These are phyloP conservation scores for Ramaria sp. DNA, from an alignment of 768 basidiomycete species.

Conservation along the genomic window DNA sequence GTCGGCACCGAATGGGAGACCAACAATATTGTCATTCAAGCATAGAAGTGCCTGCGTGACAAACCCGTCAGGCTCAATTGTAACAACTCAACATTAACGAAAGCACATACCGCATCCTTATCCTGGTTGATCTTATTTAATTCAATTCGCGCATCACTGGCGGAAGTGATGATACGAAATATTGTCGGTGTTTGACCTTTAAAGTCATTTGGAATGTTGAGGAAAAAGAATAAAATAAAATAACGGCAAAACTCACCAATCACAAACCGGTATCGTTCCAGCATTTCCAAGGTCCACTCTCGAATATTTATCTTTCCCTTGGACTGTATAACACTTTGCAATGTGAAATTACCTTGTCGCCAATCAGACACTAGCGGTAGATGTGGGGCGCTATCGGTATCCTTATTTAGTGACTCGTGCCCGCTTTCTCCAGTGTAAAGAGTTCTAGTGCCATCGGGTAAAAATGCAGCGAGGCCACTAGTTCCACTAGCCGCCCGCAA, in stretches of 20 bases:
- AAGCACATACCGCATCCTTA: not conserved
- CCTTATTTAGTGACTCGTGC: not conserved
- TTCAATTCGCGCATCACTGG: not conserved
- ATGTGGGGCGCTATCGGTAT: not conserved
- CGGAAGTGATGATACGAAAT: not conserved
- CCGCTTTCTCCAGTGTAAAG: not conserved
- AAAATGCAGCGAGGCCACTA: constrained; percentile 24
- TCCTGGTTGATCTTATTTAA: not conserved
- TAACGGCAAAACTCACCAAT: constrained; percentile 18
- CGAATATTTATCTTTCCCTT: constrained; percentile 13
- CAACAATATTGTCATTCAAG: constrained; percentile 12
- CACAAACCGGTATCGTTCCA: constrained; percentile 25
- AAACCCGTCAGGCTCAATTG: not conserved
- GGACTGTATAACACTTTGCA: not conserved
- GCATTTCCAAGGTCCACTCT: constrained; percentile 20
- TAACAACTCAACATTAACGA: not conserved
- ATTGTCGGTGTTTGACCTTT: not conserved
- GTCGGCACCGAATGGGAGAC: not conserved
- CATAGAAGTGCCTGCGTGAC: constrained; percentile 9
- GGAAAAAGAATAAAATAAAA: constrained; percentile 6
- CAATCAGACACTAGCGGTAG: constrained; percentile 5
- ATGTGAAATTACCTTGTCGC: not conserved
- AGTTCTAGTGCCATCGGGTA: constrained; percentile 17
- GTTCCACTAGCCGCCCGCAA: constrained; percentile 22
- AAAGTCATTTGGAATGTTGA: not conserved